These are phyloP conservation scores for Myotisia sp. DNA, from an alignment of 2,329 filamentous ascomycete genomes.

Conservation along the genomic window DNA sequence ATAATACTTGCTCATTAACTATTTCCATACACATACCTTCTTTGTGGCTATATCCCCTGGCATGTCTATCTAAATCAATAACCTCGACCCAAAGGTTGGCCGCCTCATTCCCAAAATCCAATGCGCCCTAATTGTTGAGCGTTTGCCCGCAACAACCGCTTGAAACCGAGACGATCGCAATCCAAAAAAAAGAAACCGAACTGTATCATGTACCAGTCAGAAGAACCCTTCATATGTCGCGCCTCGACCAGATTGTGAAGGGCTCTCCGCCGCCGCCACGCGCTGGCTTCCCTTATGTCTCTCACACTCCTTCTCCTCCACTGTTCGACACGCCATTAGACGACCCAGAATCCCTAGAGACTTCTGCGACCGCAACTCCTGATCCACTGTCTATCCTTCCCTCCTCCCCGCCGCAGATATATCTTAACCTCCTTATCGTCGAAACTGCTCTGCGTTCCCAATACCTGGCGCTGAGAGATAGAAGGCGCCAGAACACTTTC, in stretches of 20 bases:
- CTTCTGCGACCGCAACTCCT: conserved; percentile 20
- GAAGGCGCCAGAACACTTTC: conserved; percentile 82
- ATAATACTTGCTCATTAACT: too few relatives aligned
- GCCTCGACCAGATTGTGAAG: conserved; percentile 82
- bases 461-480: conserved; percentile 76
- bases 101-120: too few relatives aligned
- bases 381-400: conserved; percentile 71
- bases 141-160: too few relatives aligned
- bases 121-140: too few relatives aligned
- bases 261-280: conserved; percentile 54
- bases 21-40: too few relatives aligned
- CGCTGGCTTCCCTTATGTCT: conserved; percentile 26
- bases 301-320: conserved; percentile 25
- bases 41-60: too few relatives aligned
- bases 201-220: not conserved
- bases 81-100: too few relatives aligned
- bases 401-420: conserved; percentile 90
- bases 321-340: conserved; percentile 9
- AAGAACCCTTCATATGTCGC: conserved; percentile 36
- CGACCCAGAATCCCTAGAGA: not conserved
- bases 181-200: too few relatives aligned
- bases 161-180: too few relatives aligned
- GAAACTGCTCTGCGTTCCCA: conserved; percentile 87
- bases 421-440: conserved; percentile 92
- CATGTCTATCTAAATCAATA: too few relatives aligned